These are phyloP conservation scores for Penicillium sclerotiorum DNA, from an alignment of 2,329 filamentous ascomycete species.

Conservation along the genomic window DNA sequence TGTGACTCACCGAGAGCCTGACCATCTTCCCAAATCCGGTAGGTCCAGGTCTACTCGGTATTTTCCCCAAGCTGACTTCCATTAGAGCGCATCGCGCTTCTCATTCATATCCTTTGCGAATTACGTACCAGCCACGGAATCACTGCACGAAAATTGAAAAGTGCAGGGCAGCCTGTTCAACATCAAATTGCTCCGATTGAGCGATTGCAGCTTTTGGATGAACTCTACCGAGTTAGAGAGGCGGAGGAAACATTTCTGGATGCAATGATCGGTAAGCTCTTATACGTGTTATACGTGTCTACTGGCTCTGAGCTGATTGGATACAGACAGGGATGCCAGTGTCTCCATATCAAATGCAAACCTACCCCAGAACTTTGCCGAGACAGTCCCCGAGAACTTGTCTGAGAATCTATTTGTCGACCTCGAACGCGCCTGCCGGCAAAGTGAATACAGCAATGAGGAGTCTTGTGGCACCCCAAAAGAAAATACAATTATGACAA, in stretches of 20 bases:
- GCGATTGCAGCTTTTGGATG: constrained; percentile 40
- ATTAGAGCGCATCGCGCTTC: constrained; percentile 43
- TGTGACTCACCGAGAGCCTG: constrained; percentile 37
- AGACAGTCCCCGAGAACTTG: too few relatives aligned
- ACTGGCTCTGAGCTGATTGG: too few relatives aligned
- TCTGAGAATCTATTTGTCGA: too few relatives aligned
- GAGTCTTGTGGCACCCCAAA: too few relatives aligned
- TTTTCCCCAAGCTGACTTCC: neutral
- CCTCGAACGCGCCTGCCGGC: too few relatives aligned
- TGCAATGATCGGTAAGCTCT: neutral
- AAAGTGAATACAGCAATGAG: too few relatives aligned
- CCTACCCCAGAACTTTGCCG: too few relatives aligned
- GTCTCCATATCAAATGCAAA: too few relatives aligned
- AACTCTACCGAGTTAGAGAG: constrained; percentile 42
- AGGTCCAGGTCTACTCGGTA: constrained; percentile 5
- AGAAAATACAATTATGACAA: too few relatives aligned
- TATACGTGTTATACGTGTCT: too few relatives aligned
- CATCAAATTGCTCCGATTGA: constrained; percentile 39
- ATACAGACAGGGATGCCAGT: too few relatives aligned
- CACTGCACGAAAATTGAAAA: constrained; percentile 41
- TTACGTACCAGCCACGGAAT: constrained; percentile 37
- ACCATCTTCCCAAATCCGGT: constrained; percentile 38
- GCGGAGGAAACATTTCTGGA: constrained; percentile 42
- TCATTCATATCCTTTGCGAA: constrained; percentile 45
- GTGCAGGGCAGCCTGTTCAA: constrained; percentile 41